These are phyloP conservation scores for Magnolia sinica DNA, from an alignment of 164 flowering plant genomes.

Conservation along the genomic window DNA sequence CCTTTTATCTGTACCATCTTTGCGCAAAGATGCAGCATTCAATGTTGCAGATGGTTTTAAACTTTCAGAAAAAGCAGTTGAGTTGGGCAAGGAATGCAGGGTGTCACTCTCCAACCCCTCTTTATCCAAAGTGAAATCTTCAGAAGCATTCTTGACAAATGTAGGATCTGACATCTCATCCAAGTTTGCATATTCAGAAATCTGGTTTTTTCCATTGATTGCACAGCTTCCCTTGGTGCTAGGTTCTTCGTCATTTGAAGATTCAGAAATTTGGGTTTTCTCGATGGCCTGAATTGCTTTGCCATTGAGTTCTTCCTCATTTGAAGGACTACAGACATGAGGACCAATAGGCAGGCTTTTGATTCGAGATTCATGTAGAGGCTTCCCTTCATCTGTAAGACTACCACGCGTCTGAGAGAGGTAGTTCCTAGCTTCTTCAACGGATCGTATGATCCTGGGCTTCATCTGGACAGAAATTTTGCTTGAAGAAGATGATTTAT, in stretches of 20 bases:
- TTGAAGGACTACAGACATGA: slow-evolving; percentile 9
- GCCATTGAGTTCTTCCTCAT: slow-evolving; percentile 11
- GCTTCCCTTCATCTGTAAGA: slow-evolving; percentile 13
- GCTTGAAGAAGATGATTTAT: slow-evolving; percentile 13
- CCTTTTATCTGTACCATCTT: slow-evolving; percentile 8
- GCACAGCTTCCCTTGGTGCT: slow-evolving; percentile 9
- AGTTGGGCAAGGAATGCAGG: slow-evolving; percentile 8
- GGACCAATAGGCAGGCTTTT: slow-evolving; percentile 11
- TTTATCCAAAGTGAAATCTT: slow-evolving; percentile 10
- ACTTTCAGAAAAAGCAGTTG: slow-evolving; percentile 10
- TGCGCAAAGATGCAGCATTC: slow-evolving; percentile 2
- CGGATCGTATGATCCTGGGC: slow-evolving; percentile 58
- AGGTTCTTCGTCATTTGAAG: slow-evolving; percentile 16
- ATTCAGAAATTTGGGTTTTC: slow-evolving; percentile 5
- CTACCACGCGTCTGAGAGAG: slow-evolving; percentile 43
- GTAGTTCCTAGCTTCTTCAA: slow-evolving; percentile 73
- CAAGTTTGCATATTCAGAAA: slow-evolving; percentile 10
- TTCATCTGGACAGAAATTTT: slow-evolving; percentile 27
- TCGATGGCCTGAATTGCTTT: slow-evolving; percentile 9
- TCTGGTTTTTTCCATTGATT: slow-evolving; percentile 6
- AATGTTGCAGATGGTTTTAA: not conserved
- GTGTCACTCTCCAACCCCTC: slow-evolving; percentile 3
- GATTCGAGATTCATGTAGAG: slow-evolving; percentile 11
- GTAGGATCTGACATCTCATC: slow-evolving; percentile 15
- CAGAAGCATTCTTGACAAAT: slow-evolving; percentile 15